A percentile compares a stretch with the other conserved stretches of the same genome.
These are phyloP conservation scores for Acanthamoeba culbertsoni DNA, from an alignment of 208 protist genomes.

Conservation along the genomic window DNA sequence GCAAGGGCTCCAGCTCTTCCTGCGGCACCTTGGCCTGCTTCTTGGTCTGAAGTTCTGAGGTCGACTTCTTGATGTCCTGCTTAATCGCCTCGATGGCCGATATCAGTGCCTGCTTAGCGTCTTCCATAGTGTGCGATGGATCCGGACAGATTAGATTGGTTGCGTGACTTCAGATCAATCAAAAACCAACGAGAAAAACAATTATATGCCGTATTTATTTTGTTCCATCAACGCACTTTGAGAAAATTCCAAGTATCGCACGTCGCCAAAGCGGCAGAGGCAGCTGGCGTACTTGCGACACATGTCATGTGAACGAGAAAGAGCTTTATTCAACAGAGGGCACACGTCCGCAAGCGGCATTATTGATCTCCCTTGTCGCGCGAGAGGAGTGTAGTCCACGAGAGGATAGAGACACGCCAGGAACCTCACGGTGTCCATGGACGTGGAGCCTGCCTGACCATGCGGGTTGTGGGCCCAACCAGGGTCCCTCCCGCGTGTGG, in stretches of 20 bases:
- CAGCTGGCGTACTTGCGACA: too few relatives aligned
- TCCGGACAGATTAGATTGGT: background rate
- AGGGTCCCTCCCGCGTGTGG: too few relatives aligned
- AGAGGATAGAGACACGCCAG: too few relatives aligned
- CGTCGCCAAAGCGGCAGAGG: too few relatives aligned
- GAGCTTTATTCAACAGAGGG: too few relatives aligned
- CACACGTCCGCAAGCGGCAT: too few relatives aligned
- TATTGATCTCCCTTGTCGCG: too few relatives aligned
- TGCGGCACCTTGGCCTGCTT: conserved; percentile 20
- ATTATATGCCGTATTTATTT: background rate
- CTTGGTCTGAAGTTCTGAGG: conserved; percentile 13
- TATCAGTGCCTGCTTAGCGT: background rate
- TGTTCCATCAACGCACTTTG: background rate
- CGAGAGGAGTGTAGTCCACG: too few relatives aligned
- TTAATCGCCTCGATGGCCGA: conserved; percentile 5
- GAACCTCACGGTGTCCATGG: too few relatives aligned
- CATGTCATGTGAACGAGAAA: too few relatives aligned
- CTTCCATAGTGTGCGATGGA: background rate
- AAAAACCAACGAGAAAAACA: background rate
- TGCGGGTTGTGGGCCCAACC: too few relatives aligned
- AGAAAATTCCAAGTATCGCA: background rate
- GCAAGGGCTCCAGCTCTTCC: background rate
- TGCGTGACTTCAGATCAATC: background rate
- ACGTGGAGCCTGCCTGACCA: too few relatives aligned
- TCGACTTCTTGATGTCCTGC: background rate